Percentiles rank a stretch among this genome's conserved stretches.
phyloP scores from a whole-genome alignment of 164 flowering plant species.

The Chimonanthus praecox region DNA sequence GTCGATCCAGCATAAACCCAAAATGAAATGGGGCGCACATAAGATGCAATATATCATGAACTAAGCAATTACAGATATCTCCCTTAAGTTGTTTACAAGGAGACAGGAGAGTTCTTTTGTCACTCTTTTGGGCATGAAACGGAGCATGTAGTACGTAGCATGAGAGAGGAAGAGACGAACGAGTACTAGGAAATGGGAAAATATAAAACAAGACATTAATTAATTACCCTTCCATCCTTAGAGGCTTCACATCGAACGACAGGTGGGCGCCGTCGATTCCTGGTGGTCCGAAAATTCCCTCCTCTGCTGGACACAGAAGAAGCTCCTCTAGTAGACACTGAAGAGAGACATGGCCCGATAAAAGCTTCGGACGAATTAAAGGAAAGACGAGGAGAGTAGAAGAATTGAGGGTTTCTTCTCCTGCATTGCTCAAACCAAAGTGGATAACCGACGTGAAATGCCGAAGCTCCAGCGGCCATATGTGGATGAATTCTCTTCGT shows the following conservation, averaged over 20 bases:
- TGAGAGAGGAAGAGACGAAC: background rate
- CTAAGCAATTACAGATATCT: background rate
- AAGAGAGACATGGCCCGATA: too few relatives aligned
- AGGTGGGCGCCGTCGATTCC: slow-evolving; percentile 25
- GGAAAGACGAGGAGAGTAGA: too few relatives aligned
- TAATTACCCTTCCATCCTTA: slow-evolving; percentile 46
- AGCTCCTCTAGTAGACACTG: too few relatives aligned
- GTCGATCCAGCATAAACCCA: background rate
- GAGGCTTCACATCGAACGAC: slow-evolving; percentile 58
- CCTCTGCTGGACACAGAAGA: too few relatives aligned
- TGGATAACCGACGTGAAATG: too few relatives aligned
- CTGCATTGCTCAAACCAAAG: too few relatives aligned
- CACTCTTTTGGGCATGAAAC: background rate
- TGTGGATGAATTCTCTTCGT: too few relatives aligned
- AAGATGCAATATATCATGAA: background rate
- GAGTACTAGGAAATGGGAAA: background rate
- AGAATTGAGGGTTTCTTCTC: too few relatives aligned
- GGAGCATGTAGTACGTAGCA: background rate
- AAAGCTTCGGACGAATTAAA: too few relatives aligned
- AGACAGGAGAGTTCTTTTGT: too few relatives aligned
- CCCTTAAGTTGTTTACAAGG: too few relatives aligned
- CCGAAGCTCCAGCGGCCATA: too few relatives aligned
- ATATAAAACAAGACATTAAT: background rate
- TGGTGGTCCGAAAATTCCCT: slow-evolving; percentile 17
- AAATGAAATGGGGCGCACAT: background rate